phyloP scores from a whole-genome alignment of 1,139 yeast species.

The Groenewaldozyma sp. region DNA sequence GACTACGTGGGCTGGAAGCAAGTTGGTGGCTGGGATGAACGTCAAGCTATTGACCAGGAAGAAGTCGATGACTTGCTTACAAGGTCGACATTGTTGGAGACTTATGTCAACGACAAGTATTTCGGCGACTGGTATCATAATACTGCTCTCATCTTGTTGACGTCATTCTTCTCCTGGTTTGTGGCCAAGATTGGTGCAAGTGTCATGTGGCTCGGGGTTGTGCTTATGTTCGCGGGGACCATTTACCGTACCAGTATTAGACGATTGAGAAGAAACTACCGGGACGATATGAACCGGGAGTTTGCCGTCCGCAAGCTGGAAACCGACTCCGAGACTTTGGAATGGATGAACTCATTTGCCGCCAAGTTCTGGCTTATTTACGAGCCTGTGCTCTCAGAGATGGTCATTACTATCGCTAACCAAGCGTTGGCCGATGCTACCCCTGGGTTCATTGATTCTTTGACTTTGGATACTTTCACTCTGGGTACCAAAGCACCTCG shows the following conservation, averaged over 20 bases:
- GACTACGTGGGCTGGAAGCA: conserved; percentile 77
- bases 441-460: conserved; percentile 71
- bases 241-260: conserved; percentile 78
- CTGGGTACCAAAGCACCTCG: conserved; percentile 94
- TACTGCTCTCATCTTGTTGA: conserved; percentile 55
- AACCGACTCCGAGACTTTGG: conserved; percentile 85
- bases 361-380: conserved; percentile 85
- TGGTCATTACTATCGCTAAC: conserved; percentile 77
- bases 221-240: conserved; percentile 50
- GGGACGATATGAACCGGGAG: conserved; percentile 81
- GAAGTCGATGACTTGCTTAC: conserved; percentile 64
- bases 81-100: conserved; percentile 60
- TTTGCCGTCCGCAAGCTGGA: conserved; percentile 72
- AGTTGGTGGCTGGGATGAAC: conserved; percentile 76
- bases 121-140: conserved; percentile 97
- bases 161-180: conserved; percentile 65
- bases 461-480: conserved; percentile 84
- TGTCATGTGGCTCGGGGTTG: conserved; percentile 69
- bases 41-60: conserved; percentile 35
- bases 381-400: conserved; percentile 85
- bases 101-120: conserved; percentile 56
- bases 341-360: conserved; percentile 83
- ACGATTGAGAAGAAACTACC: conserved; percentile 59
- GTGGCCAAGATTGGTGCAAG: conserved; percentile 72
- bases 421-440: conserved; percentile 64